Conservation (phyloP, 1,284 basidiomycete species). For the Hypsizygus ulmarius region DNA sequence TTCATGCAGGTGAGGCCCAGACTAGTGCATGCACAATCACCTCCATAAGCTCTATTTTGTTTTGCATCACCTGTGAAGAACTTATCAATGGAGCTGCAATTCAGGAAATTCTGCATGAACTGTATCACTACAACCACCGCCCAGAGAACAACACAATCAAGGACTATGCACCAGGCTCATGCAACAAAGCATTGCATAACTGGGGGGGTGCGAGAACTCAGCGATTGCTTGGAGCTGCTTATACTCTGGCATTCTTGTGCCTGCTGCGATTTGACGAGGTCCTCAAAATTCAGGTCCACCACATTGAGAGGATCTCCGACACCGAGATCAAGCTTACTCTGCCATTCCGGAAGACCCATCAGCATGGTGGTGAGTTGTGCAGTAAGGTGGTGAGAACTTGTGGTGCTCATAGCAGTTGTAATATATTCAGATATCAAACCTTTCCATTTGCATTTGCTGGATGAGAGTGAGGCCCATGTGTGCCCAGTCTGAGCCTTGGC, state of each 20-base stretch:
- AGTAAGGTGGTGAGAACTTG: constrained; percentile 1
- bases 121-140: constrained; percentile 16
- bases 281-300: constrained; percentile 17
- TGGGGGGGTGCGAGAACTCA: constrained; percentile 17
- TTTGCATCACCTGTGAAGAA: not conserved
- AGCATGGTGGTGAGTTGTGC: constrained; percentile 15
- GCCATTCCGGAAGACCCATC: constrained; percentile 14
- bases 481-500: constrained; percentile 24
- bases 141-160: constrained; percentile 12
- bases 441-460: constrained; percentile 18
- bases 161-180: constrained; percentile 9
- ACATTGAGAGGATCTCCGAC: constrained; percentile 8
- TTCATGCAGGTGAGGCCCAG: constrained; percentile 10
- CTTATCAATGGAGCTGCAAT: not conserved
- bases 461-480: constrained; percentile 15
- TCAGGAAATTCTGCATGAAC: constrained; percentile 13
- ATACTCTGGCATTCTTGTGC: constrained; percentile 21
- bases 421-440: constrained; percentile 21
- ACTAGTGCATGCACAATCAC: constrained; percentile 19
- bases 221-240: constrained; percentile 17
- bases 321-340: constrained; percentile 6
- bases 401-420: not conserved
- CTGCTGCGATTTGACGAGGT: constrained; percentile 22
- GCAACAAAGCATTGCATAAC: not conserved
- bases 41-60: not conserved